Percentiles rank a stretch among this genome's conserved stretches.
phyloP scores from a whole-genome alignment of 2,329 filamentous ascomycete species.

The Lasiodiplodia sp. region DNA sequence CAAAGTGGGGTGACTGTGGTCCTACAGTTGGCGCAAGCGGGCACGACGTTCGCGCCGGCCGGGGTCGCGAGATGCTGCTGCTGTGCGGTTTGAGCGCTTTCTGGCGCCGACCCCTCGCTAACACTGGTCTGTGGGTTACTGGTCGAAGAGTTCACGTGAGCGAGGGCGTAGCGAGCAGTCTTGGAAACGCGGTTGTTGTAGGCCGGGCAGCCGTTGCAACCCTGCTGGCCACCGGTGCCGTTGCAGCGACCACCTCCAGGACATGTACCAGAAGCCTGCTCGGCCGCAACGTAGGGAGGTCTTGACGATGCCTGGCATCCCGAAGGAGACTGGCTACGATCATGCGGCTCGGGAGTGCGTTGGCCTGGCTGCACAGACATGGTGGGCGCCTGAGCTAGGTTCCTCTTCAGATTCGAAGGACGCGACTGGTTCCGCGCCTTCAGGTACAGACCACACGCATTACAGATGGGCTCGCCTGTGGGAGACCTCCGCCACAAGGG shows the following conservation, averaged over 20 bases:
- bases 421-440: slow-evolving; percentile 92
- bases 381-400: slow-evolving; percentile 53
- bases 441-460: slow-evolving; percentile 92
- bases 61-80: slow-evolving; percentile 43
- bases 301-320: slow-evolving; percentile 47
- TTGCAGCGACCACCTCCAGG: slow-evolving; percentile 95
- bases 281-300: slow-evolving; percentile 78
- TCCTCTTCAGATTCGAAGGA: slow-evolving; percentile 87
- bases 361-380: slow-evolving; percentile 32
- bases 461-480: slow-evolving; percentile 93
- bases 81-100: slow-evolving; percentile 35
- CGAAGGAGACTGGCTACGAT: slow-evolving; percentile 47
- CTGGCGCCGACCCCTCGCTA: slow-evolving; percentile 14
- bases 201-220: slow-evolving; percentile 93
- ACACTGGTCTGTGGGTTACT: slow-evolving; percentile 45
- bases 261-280: slow-evolving; percentile 76
- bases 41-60: slow-evolving; percentile 66
- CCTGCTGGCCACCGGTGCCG: slow-evolving; percentile 92
- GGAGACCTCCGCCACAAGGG: slow-evolving; percentile 94
- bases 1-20: slow-evolving; percentile 97
- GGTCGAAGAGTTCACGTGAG: slow-evolving; percentile 38
- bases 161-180: slow-evolving; percentile 73
- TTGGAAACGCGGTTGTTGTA: slow-evolving; percentile 98
- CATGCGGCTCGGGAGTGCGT: slow-evolving; percentile 49
- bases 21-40: slow-evolving; percentile 95